phyloP scores from a whole-genome alignment of 1,284 basidiomycete genomes.

The Vanrija humicola region DNA sequence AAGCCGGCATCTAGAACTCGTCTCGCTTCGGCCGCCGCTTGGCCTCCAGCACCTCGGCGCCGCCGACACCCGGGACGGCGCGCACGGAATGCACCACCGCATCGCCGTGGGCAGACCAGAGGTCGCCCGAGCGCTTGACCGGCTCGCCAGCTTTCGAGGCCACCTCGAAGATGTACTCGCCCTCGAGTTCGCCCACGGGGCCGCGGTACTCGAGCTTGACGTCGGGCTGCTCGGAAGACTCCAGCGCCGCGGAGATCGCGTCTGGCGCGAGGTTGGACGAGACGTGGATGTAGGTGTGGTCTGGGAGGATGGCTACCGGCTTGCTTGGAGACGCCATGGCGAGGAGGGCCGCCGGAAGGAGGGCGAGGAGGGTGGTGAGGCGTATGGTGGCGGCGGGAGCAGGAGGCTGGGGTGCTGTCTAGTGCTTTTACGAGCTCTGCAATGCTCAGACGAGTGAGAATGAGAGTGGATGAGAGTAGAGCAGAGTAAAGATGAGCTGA shows the following conservation, averaged over 20 bases:
- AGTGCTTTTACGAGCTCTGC: no score
- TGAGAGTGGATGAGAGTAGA: no score
- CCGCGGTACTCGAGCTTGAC: conserved; percentile 28
- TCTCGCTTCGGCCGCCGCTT: conserved; percentile 38
- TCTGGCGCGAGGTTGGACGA: conserved; percentile 20
- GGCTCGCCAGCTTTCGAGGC: conserved; percentile 3
- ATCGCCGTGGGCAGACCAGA: conserved; percentile 14
- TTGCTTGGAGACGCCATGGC: conserved; percentile 10
- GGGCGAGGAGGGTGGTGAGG: not conserved
- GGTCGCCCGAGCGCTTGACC: conserved; percentile 8
- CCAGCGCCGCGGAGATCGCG: not conserved
- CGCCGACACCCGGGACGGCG: conserved; percentile 26
- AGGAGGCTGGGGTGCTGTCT: no score
- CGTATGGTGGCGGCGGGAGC: conserved; percentile 7
- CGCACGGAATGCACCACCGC: conserved; percentile 22
- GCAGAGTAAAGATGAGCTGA: no score
- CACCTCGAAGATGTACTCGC: conserved; percentile 42
- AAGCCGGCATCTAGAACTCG: conserved; percentile 21
- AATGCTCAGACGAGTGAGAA: no score
- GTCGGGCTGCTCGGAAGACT: not conserved
- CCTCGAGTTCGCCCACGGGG: conserved; percentile 40
- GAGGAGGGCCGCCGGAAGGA: conserved; percentile 3
- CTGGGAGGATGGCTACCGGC: conserved; percentile 14
- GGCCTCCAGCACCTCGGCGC: conserved; percentile 27
- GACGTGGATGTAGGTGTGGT: conserved; percentile 36